A percentile compares a stretch with the other conserved stretches of the same genome.
Evolutionary conservation across 257 asterid genomes (phyloP).

Genomic region (Oldenlandia corymbosa): DNA sequence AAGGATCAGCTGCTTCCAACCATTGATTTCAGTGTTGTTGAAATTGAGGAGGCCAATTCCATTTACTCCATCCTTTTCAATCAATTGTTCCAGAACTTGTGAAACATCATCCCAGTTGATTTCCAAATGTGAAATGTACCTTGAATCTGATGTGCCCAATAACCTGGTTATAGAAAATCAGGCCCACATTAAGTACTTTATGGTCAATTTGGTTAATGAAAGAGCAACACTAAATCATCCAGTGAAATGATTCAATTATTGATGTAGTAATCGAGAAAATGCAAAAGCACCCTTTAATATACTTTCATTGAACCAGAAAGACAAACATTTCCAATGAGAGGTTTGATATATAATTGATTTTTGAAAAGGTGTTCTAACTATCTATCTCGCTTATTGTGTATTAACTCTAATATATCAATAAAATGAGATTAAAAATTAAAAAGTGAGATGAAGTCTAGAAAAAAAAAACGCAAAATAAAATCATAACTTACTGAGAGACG

Average conservation of each 20-base stretch:
- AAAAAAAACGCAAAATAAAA: neutral
- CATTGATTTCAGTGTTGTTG: slow-evolving; percentile 38
- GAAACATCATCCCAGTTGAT: slow-evolving; percentile 45
- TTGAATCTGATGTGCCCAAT: slow-evolving; percentile 52
- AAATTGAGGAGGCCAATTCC: slow-evolving; percentile 62
- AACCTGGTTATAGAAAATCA: slow-evolving; percentile 59
- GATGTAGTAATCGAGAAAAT: too few species aligned
- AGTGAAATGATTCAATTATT: neutral
- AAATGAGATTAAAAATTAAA: too few species aligned
- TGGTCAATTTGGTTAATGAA: neutral
- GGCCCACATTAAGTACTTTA: slow-evolving; percentile 36
- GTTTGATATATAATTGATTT: too few species aligned
- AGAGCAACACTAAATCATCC: too few species aligned
- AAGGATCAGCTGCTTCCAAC: slow-evolving; percentile 42
- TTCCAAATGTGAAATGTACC: slow-evolving; percentile 45
- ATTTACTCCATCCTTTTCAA: slow-evolving; percentile 13
- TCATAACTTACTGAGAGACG: slow-evolving; percentile 39
- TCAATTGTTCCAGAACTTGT: slow-evolving; percentile 20
- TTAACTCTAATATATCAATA: too few species aligned
- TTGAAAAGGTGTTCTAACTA: too few species aligned
- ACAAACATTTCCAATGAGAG: too few species aligned
- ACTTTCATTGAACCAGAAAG: too few species aligned
- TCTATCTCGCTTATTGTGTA: too few species aligned
- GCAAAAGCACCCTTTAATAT: too few species aligned
- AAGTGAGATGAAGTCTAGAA: neutral